These are phyloP conservation scores for Plantago rigida DNA, from an alignment of 305 asterid species.

Conservation along the genomic window DNA sequence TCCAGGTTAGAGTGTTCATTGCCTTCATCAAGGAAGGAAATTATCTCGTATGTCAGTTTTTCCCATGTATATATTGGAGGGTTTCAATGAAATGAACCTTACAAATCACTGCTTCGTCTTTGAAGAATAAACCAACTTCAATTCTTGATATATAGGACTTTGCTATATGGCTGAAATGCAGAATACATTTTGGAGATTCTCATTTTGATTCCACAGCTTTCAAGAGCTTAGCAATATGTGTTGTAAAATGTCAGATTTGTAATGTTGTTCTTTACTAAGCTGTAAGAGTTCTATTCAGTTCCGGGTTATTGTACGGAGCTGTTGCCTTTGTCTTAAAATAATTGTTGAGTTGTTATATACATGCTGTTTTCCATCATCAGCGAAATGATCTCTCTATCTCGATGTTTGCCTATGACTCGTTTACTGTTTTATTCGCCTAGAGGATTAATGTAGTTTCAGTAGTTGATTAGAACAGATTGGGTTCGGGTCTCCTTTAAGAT, in stretches of 20 bases:
- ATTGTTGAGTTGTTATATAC: not conserved
- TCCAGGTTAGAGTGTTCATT: constrained; percentile 15
- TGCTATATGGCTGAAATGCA: not conserved
- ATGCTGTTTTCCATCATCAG: not conserved
- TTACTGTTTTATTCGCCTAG: not conserved
- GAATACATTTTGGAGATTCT: not conserved
- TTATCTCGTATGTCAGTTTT: not conserved
- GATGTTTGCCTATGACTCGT: not conserved
- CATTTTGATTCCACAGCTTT: constrained; percentile 5
- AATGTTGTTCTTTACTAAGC: not conserved
- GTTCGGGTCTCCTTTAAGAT: not conserved
- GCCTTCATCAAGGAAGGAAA: not conserved
- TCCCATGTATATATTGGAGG: not conserved
- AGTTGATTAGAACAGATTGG: not conserved
- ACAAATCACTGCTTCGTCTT: not conserved
- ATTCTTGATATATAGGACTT: not conserved
- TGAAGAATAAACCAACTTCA: not conserved
- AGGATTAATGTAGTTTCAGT: not conserved
- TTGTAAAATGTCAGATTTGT: not conserved
- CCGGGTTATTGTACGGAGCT: not conserved
- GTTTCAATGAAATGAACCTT: not conserved
- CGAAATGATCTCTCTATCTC: not conserved
- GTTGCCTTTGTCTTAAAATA: no score
- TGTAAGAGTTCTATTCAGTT: not conserved
- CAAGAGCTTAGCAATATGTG: not conserved